Conservation (phyloP, 306 rosid species). For the Neltuma alba region DNA sequence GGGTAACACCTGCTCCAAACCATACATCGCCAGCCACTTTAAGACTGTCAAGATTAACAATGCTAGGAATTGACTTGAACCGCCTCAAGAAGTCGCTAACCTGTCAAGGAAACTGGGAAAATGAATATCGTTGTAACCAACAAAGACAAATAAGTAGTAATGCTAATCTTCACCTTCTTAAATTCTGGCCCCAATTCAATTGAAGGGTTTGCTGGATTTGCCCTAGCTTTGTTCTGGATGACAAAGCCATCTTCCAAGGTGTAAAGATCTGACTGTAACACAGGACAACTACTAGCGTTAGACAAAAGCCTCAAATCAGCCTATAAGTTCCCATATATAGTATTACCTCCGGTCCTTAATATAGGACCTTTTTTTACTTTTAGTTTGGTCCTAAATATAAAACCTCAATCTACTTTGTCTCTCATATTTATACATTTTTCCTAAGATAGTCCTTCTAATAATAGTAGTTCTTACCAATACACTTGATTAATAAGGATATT, state of each 20-base stretch:
- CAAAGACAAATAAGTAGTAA: slow-evolving; percentile 9
- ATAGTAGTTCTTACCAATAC: too few relatives aligned
- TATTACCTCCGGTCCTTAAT: too few relatives aligned
- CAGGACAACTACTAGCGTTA: too few relatives aligned
- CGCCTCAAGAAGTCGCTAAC: slow-evolving; percentile 81
- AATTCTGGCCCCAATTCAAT: slow-evolving; percentile 96
- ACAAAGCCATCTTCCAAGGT: slow-evolving; percentile 75
- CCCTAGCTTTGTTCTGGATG: slow-evolving; percentile 66
- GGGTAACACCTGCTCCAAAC: slow-evolving; percentile 75
- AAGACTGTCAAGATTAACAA: slow-evolving; percentile 77
- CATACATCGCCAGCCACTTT: slow-evolving; percentile 89
- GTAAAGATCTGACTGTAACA: slow-evolving; percentile 86
- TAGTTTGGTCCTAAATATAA: too few relatives aligned
- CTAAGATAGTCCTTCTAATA: too few relatives aligned
- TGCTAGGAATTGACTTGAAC: slow-evolving; percentile 92
- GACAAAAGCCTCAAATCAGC: too few relatives aligned
- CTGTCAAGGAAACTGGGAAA: slow-evolving; percentile 40
- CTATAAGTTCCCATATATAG: too few relatives aligned
- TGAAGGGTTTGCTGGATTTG: slow-evolving; percentile 79
- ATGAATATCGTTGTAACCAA: slow-evolving; percentile 33
- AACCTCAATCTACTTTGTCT: too few relatives aligned
- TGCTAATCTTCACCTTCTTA: slow-evolving; percentile 68
- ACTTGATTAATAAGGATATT: too few relatives aligned
- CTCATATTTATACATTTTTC: too few relatives aligned
- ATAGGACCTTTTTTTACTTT: too few relatives aligned